A percentile compares a stretch with the other conserved stretches of the same genome.
phyloP scores from a whole-genome alignment of 345 rosid genomes.

The Eucalyptus curtisii region DNA sequence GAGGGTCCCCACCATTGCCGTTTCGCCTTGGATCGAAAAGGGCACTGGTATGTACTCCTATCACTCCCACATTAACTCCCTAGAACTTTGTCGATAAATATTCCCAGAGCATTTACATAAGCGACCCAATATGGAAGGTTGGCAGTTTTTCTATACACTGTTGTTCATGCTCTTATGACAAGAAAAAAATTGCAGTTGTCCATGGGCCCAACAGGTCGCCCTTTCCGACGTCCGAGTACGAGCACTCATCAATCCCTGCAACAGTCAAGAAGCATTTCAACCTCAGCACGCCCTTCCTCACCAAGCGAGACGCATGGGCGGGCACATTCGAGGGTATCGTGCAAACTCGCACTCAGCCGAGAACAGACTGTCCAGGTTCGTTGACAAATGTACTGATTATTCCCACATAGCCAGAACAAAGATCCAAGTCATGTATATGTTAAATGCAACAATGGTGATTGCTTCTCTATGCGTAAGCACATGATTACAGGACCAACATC shows the following conservation, averaged over 20 bases:
- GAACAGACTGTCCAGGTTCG: slow-evolving; percentile 81
- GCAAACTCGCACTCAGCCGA: slow-evolving; percentile 35
- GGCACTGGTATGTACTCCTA: slow-evolving; percentile 36
- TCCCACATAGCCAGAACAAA: not conserved
- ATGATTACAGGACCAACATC: not conserved
- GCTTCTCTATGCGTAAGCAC: not conserved
- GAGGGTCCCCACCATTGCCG: slow-evolving; percentile 67
- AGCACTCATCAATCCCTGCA: slow-evolving; percentile 89
- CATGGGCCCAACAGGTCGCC: slow-evolving; percentile 84
- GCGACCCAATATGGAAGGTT: not conserved
- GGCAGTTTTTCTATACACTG: not conserved
- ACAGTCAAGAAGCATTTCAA: slow-evolving; percentile 79
- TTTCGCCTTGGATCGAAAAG: slow-evolving; percentile 85
- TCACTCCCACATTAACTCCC: not conserved
- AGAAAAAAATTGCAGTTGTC: slow-evolving; percentile 34
- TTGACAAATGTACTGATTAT: not conserved
- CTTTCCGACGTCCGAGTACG: slow-evolving; percentile 64
- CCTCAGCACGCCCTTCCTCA: slow-evolving; percentile 53
- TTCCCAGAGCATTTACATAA: too few species aligned
- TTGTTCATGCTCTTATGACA: not conserved
- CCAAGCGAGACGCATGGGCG: slow-evolving; percentile 86
- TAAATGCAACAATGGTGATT: not conserved
- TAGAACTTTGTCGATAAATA: too few species aligned
- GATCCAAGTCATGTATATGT: not conserved
- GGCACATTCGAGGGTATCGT: slow-evolving; percentile 69